These are phyloP conservation scores for Puccinia hordei DNA, from an alignment of 1,284 basidiomycete species.

Conservation along the genomic window DNA sequence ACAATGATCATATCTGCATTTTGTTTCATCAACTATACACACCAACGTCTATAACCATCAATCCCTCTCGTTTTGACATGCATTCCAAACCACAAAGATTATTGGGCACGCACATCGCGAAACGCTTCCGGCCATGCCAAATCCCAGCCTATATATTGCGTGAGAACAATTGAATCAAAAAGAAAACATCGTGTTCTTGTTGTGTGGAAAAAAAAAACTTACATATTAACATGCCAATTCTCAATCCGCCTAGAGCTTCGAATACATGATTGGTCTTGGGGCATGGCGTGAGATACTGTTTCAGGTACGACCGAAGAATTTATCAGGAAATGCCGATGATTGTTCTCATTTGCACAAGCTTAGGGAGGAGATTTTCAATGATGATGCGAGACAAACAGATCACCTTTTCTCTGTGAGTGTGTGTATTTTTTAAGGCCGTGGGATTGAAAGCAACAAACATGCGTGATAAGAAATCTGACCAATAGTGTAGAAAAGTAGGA, in stretches of 20 bases:
- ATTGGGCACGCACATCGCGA: not conserved
- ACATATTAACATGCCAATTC: slow-evolving; percentile 34
- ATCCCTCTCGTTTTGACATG: not conserved
- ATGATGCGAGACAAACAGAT: not conserved
- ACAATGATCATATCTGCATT: slow-evolving; percentile 29
- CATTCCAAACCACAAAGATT: not conserved
- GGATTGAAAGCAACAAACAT: no score
- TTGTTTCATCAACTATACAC: slow-evolving; percentile 35
- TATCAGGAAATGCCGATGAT: not conserved
- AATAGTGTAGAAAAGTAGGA: not conserved
- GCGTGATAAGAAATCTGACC: no score
- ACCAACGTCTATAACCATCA: not conserved
- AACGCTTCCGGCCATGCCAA: slow-evolving; percentile 48
- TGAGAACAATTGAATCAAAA: not conserved
- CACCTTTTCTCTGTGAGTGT: slow-evolving; percentile 2
- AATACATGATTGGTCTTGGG: slow-evolving; percentile 23
- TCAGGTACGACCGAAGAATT: not conserved
- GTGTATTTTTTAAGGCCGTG: no score
- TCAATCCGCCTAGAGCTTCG: slow-evolving; percentile 7
- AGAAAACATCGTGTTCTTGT: not conserved
- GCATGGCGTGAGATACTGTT: slow-evolving; percentile 36
- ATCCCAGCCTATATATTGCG: slow-evolving; percentile 35
- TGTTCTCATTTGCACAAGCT: not conserved
- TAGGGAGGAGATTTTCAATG: not conserved
- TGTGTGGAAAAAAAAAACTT: not conserved